Percentiles rank a stretch among this genome's conserved stretches.
These are phyloP conservation scores for Gossypium sturtianum DNA, from an alignment of 345 rosid genomes.

Conservation along the genomic window DNA sequence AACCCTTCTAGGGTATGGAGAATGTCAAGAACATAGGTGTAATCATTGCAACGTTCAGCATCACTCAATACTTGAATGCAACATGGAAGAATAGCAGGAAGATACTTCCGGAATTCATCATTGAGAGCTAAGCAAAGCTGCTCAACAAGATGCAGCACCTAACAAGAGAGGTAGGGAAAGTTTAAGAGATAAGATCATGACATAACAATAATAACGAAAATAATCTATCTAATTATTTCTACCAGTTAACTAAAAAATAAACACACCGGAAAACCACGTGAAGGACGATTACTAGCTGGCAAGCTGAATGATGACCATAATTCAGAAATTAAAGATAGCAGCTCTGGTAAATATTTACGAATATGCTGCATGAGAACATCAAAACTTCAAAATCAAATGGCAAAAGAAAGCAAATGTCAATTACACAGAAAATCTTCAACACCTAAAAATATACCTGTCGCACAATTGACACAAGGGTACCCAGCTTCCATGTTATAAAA, in stretches of 20 bases:
- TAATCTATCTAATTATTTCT: not conserved
- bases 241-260: not conserved
- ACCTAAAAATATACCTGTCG: conserved; percentile 70
- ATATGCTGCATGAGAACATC: conserved; percentile 70
- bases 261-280: conserved; percentile 81
- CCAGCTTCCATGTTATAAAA: conserved; percentile 96
- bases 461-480: conserved; percentile 90
- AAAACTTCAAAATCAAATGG: conserved; percentile 14
- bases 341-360: conserved; percentile 82
- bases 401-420: conserved; percentile 9
- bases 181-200: not conserved
- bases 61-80: conserved; percentile 95
- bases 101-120: conserved; percentile 90
- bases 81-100: conserved; percentile 89
- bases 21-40: conserved; percentile 77
- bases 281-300: conserved; percentile 63
- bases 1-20: conserved; percentile 93
- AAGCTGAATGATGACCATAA: conserved; percentile 91
- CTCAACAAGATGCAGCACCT: conserved; percentile 95
- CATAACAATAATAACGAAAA: not conserved
- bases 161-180: conserved; percentile 5
- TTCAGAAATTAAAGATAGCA: conserved; percentile 79
- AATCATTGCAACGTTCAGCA: conserved; percentile 87
- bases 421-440: not conserved
- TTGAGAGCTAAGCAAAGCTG: conserved; percentile 98